A percentile compares a stretch with the other conserved stretches of the same genome.
Conservation (phyloP, 208 protist species). For the Crithidia fasciculata region DNA sequence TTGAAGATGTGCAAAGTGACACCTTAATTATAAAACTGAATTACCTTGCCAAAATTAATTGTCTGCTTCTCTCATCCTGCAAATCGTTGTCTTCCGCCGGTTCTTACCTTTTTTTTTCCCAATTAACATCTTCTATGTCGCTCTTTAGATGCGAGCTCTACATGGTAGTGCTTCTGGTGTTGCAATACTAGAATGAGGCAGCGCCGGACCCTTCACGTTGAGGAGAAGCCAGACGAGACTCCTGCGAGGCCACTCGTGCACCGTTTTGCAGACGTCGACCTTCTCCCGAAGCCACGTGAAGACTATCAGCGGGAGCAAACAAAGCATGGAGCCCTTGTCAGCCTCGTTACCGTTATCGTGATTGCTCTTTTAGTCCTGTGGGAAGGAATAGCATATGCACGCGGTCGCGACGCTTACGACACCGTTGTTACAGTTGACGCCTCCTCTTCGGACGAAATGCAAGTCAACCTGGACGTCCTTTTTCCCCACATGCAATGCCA, state of each 20-base stretch:
- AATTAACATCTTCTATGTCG: neutral
- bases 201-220: neutral
- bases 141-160: neutral
- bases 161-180: neutral
- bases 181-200: slow-evolving; percentile 16
- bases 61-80: neutral
- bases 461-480: slow-evolving; percentile 79
- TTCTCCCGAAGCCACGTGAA: slow-evolving; percentile 74
- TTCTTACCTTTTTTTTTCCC: neutral
- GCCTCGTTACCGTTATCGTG: slow-evolving; percentile 43
- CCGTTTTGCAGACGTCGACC: slow-evolving; percentile 49
- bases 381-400: slow-evolving; percentile 53
- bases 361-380: slow-evolving; percentile 59
- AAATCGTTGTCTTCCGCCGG: neutral
- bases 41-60: neutral
- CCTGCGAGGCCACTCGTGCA: slow-evolving; percentile 17
- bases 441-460: slow-evolving; percentile 45
- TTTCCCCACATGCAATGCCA: slow-evolving; percentile 74
- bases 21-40: neutral
- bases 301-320: slow-evolving; percentile 71
- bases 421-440: slow-evolving; percentile 74
- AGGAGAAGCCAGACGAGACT: neutral
- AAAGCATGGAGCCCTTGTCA: slow-evolving; percentile 47
- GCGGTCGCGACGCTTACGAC: slow-evolving; percentile 62
- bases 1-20: too few relatives aligned